Base-by-base conservation (phyloP, 179 eudicot species). In the Gypsophila paniculata region DNA sequence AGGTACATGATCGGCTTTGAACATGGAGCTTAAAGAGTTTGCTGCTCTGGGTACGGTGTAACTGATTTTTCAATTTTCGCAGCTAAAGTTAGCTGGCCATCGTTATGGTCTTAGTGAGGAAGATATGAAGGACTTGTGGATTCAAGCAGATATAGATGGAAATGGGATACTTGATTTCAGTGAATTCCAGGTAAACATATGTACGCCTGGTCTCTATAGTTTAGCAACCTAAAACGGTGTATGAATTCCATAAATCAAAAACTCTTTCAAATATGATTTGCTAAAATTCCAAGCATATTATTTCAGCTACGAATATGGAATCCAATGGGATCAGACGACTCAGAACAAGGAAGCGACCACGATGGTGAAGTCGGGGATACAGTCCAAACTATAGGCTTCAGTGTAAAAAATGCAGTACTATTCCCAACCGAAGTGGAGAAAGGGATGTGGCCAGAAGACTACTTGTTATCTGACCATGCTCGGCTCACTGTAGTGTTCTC, bases 381-480 rank as follows among this genome's bases (percentile, higher is more conserved):
- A 9, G 81, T 87, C 23, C 82, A 85, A 70, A 80, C 91, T 11
- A 82, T 92, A 18, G 99, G 99, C 42, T 95, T 92, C 73, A 87
- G 89, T 63, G 98, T 95, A 46, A 92, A 87, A 78, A 86, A 92
- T 55, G 99, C 98, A 44, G 97, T 88, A 62, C 91, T 95, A 19
- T 95, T 85, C 79, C 99, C 99, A 11, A 86, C 93, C 3, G 96
- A 95, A 85, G 97, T 89, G n/a, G 99, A 92, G 86, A 95, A 87
- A 81, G 99, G 99, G 72, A 76, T 77, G 84, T 95, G 99, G 98
- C 99, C 99, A 3, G 93, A 95, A 72, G 91, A 95, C 73, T 95
- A 92, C 76, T 92, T 96, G 14, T 89, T 95, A 71, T 95, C 99
- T n/a, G 99, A 95, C 76, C 99, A 95, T 79, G 99, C 99, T 61